phyloP scores from a whole-genome alignment of 139 green algal genomes.

The Tetraselmis chui region DNA sequence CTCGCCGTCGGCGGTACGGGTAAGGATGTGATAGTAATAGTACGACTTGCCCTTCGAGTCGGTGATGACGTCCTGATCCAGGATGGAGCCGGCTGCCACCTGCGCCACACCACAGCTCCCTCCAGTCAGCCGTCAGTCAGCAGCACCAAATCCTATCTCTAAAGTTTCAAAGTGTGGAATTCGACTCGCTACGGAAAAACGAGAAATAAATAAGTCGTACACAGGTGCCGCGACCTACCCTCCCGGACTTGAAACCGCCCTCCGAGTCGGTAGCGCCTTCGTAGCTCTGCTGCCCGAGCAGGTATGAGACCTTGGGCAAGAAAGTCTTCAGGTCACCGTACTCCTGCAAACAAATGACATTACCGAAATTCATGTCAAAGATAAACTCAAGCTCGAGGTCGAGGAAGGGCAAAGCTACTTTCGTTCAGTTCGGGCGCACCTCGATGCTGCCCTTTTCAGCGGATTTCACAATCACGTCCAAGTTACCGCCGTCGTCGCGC shows the following conservation, averaged over 20 bases:
- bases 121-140: too few species aligned
- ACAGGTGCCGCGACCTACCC: too few species aligned
- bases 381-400: too few species aligned
- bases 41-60: constrained; percentile 94
- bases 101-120: constrained; percentile 62
- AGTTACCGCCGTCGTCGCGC: constrained; percentile 84
- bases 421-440: background rate
- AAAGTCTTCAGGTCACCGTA: constrained; percentile 81
- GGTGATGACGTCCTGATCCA: constrained; percentile 64
- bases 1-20: constrained; percentile 77
- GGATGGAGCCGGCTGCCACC: constrained; percentile 70
- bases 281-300: constrained; percentile 79
- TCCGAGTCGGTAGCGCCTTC: constrained; percentile 79
- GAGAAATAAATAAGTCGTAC: too few species aligned
- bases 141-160: too few species aligned
- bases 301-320: constrained; percentile 66
- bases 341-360: too few species aligned
- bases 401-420: too few species aligned
- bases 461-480: constrained; percentile 64
- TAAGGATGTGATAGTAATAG: constrained; percentile 64
- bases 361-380: too few species aligned
- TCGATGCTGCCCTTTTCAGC: constrained; percentile 74
- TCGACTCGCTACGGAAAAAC: too few species aligned
- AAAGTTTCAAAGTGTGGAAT: too few species aligned
- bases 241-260: constrained; percentile 73